phyloP scores from a whole-genome alignment of 2,329 filamentous ascomycete species.

The Elsinoe arachidis region DNA sequence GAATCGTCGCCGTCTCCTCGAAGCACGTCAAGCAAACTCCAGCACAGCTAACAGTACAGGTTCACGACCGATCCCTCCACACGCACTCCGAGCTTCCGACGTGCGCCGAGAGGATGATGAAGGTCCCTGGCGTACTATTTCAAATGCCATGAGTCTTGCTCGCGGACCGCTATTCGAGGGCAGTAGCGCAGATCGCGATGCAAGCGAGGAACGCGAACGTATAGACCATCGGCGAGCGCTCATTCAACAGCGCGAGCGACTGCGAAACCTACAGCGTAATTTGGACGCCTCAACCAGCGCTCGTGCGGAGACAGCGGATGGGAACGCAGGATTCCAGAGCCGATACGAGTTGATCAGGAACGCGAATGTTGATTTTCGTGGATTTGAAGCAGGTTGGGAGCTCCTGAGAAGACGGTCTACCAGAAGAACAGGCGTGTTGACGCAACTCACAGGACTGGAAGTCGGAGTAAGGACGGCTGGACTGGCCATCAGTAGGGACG shows the following conservation, averaged over 20 bases:
- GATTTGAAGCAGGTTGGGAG: conserved; percentile 7
- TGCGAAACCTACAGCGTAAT: conserved; percentile 17
- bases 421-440: background rate
- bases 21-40: conserved; percentile 33
- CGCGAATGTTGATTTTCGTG: background rate
- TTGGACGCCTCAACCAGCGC: conserved; percentile 13
- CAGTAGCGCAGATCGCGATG: conserved; percentile 19
- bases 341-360: background rate
- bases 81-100: conserved; percentile 9
- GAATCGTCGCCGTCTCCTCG: conserved; percentile 27
- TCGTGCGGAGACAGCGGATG: background rate
- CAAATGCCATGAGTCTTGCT: conserved; percentile 35
- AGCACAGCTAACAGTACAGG: background rate
- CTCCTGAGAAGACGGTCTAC: background rate
- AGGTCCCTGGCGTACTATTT: conserved; percentile 40
- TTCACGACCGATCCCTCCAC: conserved; percentile 11
- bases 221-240: conserved; percentile 18
- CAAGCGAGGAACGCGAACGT: conserved; percentile 18
- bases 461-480: conserved; percentile 39
- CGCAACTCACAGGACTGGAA: background rate
- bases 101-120: conserved; percentile 23
- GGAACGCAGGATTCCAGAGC: conserved; percentile 2
- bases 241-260: conserved; percentile 19
- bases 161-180: conserved; percentile 29
- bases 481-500: conserved; percentile 41